Percentiles rank a stretch among this genome's conserved stretches.
Conservation (phyloP, 2,329 filamentous ascomycete genomes). For the Pseudogymnoascus verrucosus region DNA sequence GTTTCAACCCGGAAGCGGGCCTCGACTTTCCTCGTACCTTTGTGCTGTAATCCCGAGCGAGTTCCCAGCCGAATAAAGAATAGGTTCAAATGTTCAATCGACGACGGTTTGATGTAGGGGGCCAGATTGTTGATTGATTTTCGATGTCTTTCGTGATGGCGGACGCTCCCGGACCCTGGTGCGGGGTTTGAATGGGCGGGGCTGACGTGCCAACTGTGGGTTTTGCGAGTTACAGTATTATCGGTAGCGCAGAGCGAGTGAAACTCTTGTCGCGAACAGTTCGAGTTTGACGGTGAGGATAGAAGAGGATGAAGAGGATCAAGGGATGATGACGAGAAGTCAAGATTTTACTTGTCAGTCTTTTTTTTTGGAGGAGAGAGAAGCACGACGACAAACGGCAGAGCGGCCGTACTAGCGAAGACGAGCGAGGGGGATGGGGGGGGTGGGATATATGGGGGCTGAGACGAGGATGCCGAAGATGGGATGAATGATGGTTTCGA, state of each 20-base stretch:
- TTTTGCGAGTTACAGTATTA: constrained; percentile 6
- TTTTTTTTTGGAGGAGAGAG: not conserved
- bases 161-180: constrained; percentile 5
- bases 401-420: not conserved
- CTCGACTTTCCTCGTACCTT: not conserved
- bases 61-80: not conserved
- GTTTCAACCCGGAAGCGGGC: not conserved
- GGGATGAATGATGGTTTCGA: constrained; percentile 7
- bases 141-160: not conserved
- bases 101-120: not conserved
- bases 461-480: constrained; percentile 7
- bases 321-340: not conserved
- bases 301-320: too few relatives aligned
- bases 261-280: not conserved
- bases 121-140: constrained; percentile 7
- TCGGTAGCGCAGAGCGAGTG: not conserved
- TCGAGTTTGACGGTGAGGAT: not conserved
- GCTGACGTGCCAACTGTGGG: constrained; percentile 3
- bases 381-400: not conserved
- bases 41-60: not conserved
- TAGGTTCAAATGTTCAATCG: not conserved
- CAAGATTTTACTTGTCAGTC: not conserved
- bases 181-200: constrained; percentile 6
- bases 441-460: not conserved
- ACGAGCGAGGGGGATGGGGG: not conserved